Base-by-base conservation (phyloP, 169 alveolate genomes). In the Babesia bigemina region DNA sequence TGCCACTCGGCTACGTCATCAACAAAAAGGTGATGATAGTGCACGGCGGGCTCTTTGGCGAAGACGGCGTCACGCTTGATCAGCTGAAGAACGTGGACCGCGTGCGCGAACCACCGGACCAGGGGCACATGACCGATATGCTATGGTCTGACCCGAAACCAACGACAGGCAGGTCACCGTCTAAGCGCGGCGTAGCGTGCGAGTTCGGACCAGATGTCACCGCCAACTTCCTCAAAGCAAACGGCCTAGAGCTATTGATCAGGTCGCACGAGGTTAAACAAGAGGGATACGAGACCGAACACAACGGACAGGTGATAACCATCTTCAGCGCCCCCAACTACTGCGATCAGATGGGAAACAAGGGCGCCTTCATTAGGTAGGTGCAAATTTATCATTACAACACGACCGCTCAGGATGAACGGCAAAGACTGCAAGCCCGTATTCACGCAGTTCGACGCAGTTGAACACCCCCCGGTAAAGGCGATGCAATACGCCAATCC, bases 311-410 rank as follows among this genome's bases (percentile, higher is more conserved):
- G 83, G 96, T 96, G 53, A 95, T 97, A 58, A 98, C 99, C 17
- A 97, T 98, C 45, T 98, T 98, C 92, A 93, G 98, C 60, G 99
- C 99, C 22, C 99, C 99, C 10, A 98, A 98, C 89, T 98, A 98
- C 87, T 98, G 99, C 87, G 99, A 98, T 91, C 96, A 96, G 88
- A 97, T 97, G 99, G 98, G 99, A 56, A 97, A 98, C 93, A 96
- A 98, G 85, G 99, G 99, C 26, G 99, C 99, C 2, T 93, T 95
- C 70, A 86, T 95, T 16, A 92, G 88, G 87, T 79, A 56, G n/a
- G 28, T 10, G 50, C 1, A 14, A 6, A 0, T 6, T 9, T 56
- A 0, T 28, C n/a, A 6, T 6, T 4, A 33, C 6, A 6, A 33
- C 26, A 29, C 16, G 14, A 0, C 16, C 19, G 16, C 44, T 14